Evolutionary conservation across 371 early-diverging fungal species (phyloP), one percentile per base, ranked within the genome.

Genomic region (Lichtheimia hyalospora): DNA sequence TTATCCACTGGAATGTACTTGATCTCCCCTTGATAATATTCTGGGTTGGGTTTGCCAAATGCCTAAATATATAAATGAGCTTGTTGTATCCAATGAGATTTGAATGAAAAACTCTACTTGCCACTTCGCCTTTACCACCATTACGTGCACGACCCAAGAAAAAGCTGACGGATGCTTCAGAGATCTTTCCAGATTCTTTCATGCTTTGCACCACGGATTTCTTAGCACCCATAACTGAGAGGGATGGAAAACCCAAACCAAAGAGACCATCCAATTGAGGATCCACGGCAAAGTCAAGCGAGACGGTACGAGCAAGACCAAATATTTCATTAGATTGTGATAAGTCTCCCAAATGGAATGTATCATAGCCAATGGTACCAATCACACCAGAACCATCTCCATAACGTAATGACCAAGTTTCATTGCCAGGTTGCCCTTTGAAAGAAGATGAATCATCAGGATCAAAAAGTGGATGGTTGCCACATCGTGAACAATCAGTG

Each of bases 241-340:
- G 54, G 0, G 71, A 52, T 3, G 81, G 75, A 13, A 81, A 84
- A 0, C 69, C 79, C 3, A 84, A 63, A 14, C 84, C 84, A 77
- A 84, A 84, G 50, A 82, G 80, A 39, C 84, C 84, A 57, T 84
- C 84, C 28, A 84, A 58, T 21, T 64, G 68, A 16, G 60, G 57
- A 28, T 84, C 82, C 49, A 67, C 56, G 7, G 61, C 61, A 42
- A 79, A 71, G 14, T 65, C 66, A 7, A 54, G 46, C 1, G 75
- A 68, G 23, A 71, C 74, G 4, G 52, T 25, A 15, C 60, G 57
- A 1, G 70, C 75, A 28, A 79, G 48, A 1, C 79, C 79, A 52
- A 79, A 60, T 2, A 68, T 54, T 39, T 79, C 75, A 23, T 66
- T 28, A 24, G 58, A 21, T 39, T 60, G 28, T 13, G 27, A 24